Evolutionary conservation across 2,329 filamentous ascomycete species (phyloP), one percentile per base, ranked within the genome.

Genomic region (Neoarthrinium moseri): DNA sequence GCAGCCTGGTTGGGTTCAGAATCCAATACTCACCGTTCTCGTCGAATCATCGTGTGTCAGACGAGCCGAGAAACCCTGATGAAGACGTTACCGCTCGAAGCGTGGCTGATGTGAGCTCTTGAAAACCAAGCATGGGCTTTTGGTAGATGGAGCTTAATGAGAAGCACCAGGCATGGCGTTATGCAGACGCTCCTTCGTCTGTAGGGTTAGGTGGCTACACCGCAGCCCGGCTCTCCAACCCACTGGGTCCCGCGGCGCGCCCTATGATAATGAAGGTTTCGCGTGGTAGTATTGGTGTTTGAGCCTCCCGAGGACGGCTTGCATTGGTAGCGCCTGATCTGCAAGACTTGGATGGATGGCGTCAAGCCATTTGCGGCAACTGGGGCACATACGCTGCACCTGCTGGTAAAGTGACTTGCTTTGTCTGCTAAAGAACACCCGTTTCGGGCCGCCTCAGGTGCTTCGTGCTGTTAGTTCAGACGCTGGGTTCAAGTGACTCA

Each of bases 101-200:
- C 22, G 35, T 37, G 35, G 35, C 35, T 37, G 35, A 37, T 37
- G 17, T 37, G 35, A 37, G 35, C 35, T 37, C 35, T 11, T 37
- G n/a, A 18, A n/a, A 20, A 18, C 6, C 10, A 20, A 22, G 7
- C 20, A 18, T 18, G 13, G 26, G 26, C 26, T n/a, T 29, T n/a
- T n/a, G n/a, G 26, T 29, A 29, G 26, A 7, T 29, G n/a, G n/a
- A n/a, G n/a, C 8, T 7, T 29, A 29, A 29, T 29, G 26, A 29
- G 26, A n/a, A n/a, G 26, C 26, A 29, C 8, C n/a, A 29, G 8
- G 26, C 26, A 29, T n/a, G n/a, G n/a, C 8, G 26, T 29, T 29
- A 7, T 29, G 26, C 26, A 7, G 26, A 8, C 26, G n/a, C n/a
- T n/a, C n/a, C n/a, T n/a, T n/a, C n/a, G n/a, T 29, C n/a, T 7